Evolutionary conservation across 1,284 basidiomycete species (phyloP).

Genomic region (Puccinia coronata): DNA sequence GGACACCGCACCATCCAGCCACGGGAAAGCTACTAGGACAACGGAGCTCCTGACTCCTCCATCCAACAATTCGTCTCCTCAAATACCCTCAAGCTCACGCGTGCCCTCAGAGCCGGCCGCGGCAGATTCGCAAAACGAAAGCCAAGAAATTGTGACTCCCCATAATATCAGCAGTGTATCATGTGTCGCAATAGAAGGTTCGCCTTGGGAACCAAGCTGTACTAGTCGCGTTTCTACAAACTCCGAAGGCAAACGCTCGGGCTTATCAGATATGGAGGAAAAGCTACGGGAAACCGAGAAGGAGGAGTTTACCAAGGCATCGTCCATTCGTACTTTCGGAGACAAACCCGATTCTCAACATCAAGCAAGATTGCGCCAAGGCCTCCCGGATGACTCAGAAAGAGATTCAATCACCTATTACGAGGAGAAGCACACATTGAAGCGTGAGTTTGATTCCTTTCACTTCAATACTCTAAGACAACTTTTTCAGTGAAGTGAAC

Average conservation of each 20-base stretch:
- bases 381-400: not conserved
- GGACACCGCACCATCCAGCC: not conserved
- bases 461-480: not conserved
- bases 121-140: not conserved
- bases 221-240: not conserved
- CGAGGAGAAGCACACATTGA: conserved; percentile 14
- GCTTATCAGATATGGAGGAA: not conserved
- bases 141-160: not conserved
- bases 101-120: not conserved
- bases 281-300: not conserved
- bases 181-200: not conserved
- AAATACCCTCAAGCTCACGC: not conserved
- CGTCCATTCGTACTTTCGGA: conserved; percentile 22
- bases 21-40: not conserved
- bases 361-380: not conserved
- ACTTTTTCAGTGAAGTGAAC: not conserved
- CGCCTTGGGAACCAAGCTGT: not conserved
- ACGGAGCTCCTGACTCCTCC: not conserved
- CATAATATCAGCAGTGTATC: not conserved
- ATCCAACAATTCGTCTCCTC: not conserved
- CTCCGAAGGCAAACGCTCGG: not conserved
- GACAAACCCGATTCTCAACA: too few species aligned
- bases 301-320: not conserved
- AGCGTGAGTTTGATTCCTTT: not conserved
- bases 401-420: not conserved